Percentiles rank a stretch among this genome's conserved stretches.
These are phyloP conservation scores for Pholiota molesta DNA, from an alignment of 768 basidiomycete genomes.

Conservation along the genomic window DNA sequence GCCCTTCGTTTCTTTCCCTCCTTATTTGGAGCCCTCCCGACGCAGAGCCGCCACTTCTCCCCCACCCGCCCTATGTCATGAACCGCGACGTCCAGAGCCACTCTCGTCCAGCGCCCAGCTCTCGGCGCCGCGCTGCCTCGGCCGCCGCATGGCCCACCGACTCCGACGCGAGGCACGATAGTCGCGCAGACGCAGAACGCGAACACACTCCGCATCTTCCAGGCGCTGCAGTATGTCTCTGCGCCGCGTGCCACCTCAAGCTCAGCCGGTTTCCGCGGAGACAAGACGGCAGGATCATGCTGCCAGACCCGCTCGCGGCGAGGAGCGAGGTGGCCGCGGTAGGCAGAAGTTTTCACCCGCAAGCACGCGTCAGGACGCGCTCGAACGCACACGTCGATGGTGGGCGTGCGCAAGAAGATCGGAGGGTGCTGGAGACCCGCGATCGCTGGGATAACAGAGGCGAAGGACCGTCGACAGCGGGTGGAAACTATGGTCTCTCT, in stretches of 20 bases:
- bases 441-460: not conserved
- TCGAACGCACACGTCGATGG: not conserved
- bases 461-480: slow-evolving; percentile 1
- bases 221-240: slow-evolving; percentile 19
- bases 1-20: slow-evolving; percentile 16
- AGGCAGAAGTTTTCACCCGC: not conserved
- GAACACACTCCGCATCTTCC: slow-evolving; percentile 8
- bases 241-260: slow-evolving; percentile 26
- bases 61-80: not conserved
- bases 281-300: slow-evolving; percentile 27
- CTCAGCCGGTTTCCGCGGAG: slow-evolving; percentile 25
- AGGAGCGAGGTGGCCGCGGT: not conserved
- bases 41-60: not conserved
- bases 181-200: not conserved
- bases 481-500: not conserved
- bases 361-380: not conserved
- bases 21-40: slow-evolving; percentile 4
- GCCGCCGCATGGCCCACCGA: not conserved
- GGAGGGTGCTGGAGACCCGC: not conserved
- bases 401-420: not conserved
- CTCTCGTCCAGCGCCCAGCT: not conserved
- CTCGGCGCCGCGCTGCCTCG: slow-evolving; percentile 3
- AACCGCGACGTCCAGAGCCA: not conserved
- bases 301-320: slow-evolving; percentile 21
- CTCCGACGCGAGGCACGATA: not conserved